Percentiles rank a stretch among this genome's conserved stretches.
phyloP scores from a whole-genome alignment of 2,329 filamentous ascomycete genomes.

The Reticulascus tulasneorum region DNA sequence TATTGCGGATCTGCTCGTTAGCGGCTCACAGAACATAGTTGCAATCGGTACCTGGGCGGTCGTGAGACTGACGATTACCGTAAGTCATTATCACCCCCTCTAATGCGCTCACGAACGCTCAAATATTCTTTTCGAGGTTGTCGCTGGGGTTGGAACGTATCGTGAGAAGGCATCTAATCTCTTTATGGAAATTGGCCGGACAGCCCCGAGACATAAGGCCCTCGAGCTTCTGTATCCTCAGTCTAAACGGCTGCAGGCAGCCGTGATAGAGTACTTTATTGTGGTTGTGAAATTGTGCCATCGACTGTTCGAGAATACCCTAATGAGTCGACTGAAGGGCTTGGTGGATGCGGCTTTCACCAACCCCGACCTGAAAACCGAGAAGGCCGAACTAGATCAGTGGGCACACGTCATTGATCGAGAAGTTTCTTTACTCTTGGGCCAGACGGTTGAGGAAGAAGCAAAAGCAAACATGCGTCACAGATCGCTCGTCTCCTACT shows the following conservation, averaged over 20 bases:
- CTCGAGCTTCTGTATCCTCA: conserved; percentile 34
- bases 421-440: conserved; percentile 19
- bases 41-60: conserved; percentile 41
- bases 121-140: no score
- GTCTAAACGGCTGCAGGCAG: conserved; percentile 29
- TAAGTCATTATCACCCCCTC: no score
- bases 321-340: conserved; percentile 25
- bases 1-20: conserved; percentile 31
- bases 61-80: conserved; percentile 35
- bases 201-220: conserved; percentile 32
- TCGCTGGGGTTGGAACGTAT: conserved; percentile 25
- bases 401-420: conserved; percentile 33
- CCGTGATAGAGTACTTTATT: conserved; percentile 37
- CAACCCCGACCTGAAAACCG: no score
- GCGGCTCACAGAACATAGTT: conserved; percentile 39
- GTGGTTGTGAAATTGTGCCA: conserved; percentile 35
- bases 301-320: conserved; percentile 24
- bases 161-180: conserved; percentile 35
- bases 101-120: no score
- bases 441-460: conserved; percentile 20
- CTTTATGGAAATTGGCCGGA: conserved; percentile 36
- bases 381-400: conserved; percentile 25
- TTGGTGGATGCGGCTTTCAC: conserved; percentile 25
- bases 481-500: no score
- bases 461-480: conserved; percentile 20